Percentiles rank a stretch among this genome's conserved stretches.
These are phyloP conservation scores for Cladophialophora yegresii DNA, from an alignment of 2,329 filamentous ascomycete genomes.

Conservation along the genomic window DNA sequence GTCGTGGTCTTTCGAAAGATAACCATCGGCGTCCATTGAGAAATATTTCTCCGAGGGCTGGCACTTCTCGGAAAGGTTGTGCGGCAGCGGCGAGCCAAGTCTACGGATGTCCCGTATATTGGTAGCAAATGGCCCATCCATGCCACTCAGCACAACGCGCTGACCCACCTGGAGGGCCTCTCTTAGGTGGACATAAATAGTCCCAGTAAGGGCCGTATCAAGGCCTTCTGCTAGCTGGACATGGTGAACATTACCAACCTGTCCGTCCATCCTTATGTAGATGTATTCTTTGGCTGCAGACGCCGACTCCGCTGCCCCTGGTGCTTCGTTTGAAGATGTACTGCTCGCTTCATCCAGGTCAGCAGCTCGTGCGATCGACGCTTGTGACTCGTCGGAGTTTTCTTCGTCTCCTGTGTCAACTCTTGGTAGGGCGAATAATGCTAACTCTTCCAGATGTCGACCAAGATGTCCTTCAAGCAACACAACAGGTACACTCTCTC, in stretches of 20 bases:
- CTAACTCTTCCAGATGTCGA: slow-evolving; percentile 36
- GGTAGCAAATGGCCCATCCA: background rate
- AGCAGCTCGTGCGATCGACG: background rate
- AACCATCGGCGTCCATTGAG: too few species aligned
- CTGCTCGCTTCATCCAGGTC: background rate
- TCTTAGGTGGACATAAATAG: background rate
- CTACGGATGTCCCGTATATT: background rate
- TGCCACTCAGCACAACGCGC: background rate
- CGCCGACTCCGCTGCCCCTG: background rate
- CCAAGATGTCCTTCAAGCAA: slow-evolving; percentile 31
- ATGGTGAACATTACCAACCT: background rate
- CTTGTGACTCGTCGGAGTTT: slow-evolving; percentile 1
- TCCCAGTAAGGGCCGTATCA: too few species aligned
- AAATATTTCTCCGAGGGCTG: too few species aligned
- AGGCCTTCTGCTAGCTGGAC: background rate
- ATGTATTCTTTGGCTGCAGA: background rate
- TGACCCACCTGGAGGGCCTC: background rate
- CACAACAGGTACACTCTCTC: background rate
- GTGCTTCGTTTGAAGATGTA: background rate
- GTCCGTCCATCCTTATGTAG: background rate
- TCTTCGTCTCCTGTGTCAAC: slow-evolving; percentile 6
- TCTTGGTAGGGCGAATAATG: slow-evolving; percentile 33
- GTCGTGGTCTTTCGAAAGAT: too few species aligned
- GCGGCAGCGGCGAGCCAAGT: too few species aligned
- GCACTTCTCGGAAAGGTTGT: too few species aligned